Conservation (phyloP, 495 filamentous ascomycete species). For the Aspergillus cavernicola region DNA sequence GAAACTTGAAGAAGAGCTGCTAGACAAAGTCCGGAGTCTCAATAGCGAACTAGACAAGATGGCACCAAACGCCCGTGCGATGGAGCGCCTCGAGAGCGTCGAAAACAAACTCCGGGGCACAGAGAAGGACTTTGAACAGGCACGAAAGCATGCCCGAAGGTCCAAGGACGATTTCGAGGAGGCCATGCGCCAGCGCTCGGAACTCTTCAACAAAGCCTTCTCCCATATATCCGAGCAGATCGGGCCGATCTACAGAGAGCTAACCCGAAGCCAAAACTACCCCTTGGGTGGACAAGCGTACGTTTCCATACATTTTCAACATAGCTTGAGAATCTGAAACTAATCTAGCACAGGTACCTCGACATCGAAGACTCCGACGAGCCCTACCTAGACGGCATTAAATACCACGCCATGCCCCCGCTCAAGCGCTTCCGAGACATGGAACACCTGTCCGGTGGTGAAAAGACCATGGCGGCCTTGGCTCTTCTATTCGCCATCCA, state of each 20-base stretch:
- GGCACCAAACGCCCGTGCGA: constrained; percentile 91
- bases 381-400: constrained; percentile 90
- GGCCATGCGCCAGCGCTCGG: constrained; percentile 77
- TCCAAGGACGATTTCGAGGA: constrained; percentile 79
- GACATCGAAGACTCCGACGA: constrained; percentile 89
- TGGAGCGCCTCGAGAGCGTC: constrained; percentile 85
- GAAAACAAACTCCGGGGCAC: constrained; percentile 78
- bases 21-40: constrained; percentile 70
- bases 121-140: constrained; percentile 84
- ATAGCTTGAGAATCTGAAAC: background rate
- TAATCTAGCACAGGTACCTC: constrained; percentile 55
- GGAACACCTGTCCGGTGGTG: constrained; percentile 95
- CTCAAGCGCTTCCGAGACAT: constrained; percentile 98
- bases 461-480: constrained; percentile 98
- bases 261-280: constrained; percentile 79
- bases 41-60: constrained; percentile 83
- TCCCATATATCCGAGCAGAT: constrained; percentile 94
- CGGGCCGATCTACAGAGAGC: constrained; percentile 86
- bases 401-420: constrained; percentile 98
- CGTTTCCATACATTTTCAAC: constrained; percentile 14
- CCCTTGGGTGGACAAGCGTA: constrained; percentile 86
- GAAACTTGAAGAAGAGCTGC: constrained; percentile 70
- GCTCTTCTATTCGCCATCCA: constrained; percentile 95
- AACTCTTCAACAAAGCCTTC: constrained; percentile 93
- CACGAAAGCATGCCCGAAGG: constrained; percentile 64